A percentile compares a stretch with the other conserved stretches of the same genome.
These are phyloP conservation scores for Skeletonema grethae DNA, from an alignment of 108 stramenopile species.

Conservation along the genomic window DNA sequence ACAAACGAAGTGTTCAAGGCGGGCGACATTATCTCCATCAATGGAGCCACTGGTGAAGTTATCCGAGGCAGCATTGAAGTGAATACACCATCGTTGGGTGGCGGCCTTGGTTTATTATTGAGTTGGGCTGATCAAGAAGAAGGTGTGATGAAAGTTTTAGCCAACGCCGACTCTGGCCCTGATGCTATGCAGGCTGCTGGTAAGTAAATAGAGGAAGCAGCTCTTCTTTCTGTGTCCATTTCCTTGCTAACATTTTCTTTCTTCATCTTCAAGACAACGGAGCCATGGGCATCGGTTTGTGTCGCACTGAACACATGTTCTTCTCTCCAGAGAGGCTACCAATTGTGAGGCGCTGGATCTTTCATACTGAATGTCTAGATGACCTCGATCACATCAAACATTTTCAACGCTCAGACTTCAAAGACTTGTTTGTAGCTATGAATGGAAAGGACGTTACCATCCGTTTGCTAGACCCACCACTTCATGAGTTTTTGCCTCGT, in stretches of 20 bases:
- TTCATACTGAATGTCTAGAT: conserved; percentile 63
- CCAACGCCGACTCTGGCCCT: conserved; percentile 85
- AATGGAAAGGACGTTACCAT: conserved; percentile 78
- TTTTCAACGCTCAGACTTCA: conserved; percentile 73
- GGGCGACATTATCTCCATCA: conserved; percentile 76
- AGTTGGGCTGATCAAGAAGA: conserved; percentile 67
- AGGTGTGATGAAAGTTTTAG: conserved; percentile 68
- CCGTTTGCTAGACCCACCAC: conserved; percentile 83
- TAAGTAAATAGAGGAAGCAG: conserved; percentile 2
- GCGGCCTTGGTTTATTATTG: conserved; percentile 59
- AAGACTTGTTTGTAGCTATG: conserved; percentile 73
- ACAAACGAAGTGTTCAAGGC: conserved; percentile 64
- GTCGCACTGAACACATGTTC: conserved; percentile 91
- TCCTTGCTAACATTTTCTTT: neutral
- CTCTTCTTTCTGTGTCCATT: too few relatives aligned
- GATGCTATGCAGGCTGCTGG: conserved; percentile 72
- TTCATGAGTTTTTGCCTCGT: conserved; percentile 85
- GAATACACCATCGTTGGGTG: conserved; percentile 46
- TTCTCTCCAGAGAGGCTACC: conserved; percentile 76
- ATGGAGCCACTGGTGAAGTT: conserved; percentile 84
- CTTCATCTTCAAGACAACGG: conserved; percentile 42
- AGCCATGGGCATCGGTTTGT: conserved; percentile 83
- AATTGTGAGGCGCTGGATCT: conserved; percentile 80
- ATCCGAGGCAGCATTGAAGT: conserved; percentile 55
- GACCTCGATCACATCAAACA: conserved; percentile 59